These are phyloP conservation scores for Eucalyptus marginata DNA, from an alignment of 345 rosid genomes.

Conservation along the genomic window DNA sequence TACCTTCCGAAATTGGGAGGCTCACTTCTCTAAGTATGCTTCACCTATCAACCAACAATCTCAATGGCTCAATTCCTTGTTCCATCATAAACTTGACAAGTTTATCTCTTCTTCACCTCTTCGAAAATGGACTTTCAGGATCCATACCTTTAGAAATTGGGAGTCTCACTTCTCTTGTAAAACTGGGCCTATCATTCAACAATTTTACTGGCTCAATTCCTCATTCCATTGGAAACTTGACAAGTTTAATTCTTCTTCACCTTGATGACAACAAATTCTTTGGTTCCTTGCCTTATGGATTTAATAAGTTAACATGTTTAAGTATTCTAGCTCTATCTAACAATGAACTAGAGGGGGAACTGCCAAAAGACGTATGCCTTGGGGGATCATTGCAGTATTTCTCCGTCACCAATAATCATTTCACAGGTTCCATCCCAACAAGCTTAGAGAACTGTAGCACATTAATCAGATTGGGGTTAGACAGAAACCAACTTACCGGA, in stretches of 20 bases:
- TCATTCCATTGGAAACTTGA: neutral
- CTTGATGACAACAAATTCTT: neutral
- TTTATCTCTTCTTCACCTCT: neutral
- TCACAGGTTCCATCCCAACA: neutral
- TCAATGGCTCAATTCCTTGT: neutral
- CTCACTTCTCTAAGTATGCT: accelerated
- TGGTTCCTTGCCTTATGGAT: neutral
- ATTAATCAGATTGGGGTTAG: neutral
- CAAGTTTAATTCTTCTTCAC: neutral
- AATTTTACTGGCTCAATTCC: neutral
- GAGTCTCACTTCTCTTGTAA: neutral
- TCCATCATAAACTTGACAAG: neutral
- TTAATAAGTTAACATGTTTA: neutral
- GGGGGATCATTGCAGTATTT: neutral
- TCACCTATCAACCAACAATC: neutral
- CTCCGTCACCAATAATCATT: accelerated
- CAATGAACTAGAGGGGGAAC: neutral
- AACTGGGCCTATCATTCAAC: neutral
- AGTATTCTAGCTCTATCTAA: accelerated
- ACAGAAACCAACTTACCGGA: neutral
- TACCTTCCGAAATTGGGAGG: no score
- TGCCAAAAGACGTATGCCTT: neutral
- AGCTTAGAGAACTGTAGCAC: neutral
- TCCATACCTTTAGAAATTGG: neutral
- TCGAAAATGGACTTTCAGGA: neutral